A percentile compares a stretch with the other conserved stretches of the same genome.
Conservation (phyloP, 345 rosid species). For the Citropsis articulata region DNA sequence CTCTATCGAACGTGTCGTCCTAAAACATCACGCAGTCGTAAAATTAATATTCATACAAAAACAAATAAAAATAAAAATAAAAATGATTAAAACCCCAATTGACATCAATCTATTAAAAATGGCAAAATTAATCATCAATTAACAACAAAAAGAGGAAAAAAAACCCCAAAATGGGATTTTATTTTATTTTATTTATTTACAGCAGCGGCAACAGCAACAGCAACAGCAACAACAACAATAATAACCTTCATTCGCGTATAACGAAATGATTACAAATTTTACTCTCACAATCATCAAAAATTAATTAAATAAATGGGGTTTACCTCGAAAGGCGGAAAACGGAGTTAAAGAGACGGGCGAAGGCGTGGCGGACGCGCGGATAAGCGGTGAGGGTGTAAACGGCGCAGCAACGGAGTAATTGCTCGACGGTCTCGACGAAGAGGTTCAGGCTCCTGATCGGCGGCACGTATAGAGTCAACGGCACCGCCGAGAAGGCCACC, state of each 20-base stretch:
- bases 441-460: slow-evolving; percentile 40
- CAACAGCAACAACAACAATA: too few relatives aligned
- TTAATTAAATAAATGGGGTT: not conserved
- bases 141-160: not conserved
- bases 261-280: not conserved
- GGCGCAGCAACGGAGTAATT: slow-evolving; percentile 25
- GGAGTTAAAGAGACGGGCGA: slow-evolving; percentile 24
- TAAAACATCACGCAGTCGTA: too few relatives aligned
- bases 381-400: slow-evolving; percentile 27
- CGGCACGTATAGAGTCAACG: slow-evolving; percentile 44
- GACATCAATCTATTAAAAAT: too few relatives aligned
- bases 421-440: slow-evolving; percentile 37
- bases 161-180: too few relatives aligned
- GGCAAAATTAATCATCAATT: too few relatives aligned
- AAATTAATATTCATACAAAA: too few relatives aligned
- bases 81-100: too few relatives aligned
- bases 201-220: accelerated
- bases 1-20: too few relatives aligned
- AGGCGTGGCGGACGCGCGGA: slow-evolving; percentile 36
- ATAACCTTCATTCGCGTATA: not conserved
- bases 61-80: too few relatives aligned
- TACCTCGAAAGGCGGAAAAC: slow-evolving; percentile 9
- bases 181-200: not conserved
- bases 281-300: not conserved
- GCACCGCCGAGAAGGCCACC: slow-evolving; percentile 49